These are phyloP conservation scores for Chamaecyparis obtusa DNA, from an alignment of 75 land plant species.

Conservation along the genomic window DNA sequence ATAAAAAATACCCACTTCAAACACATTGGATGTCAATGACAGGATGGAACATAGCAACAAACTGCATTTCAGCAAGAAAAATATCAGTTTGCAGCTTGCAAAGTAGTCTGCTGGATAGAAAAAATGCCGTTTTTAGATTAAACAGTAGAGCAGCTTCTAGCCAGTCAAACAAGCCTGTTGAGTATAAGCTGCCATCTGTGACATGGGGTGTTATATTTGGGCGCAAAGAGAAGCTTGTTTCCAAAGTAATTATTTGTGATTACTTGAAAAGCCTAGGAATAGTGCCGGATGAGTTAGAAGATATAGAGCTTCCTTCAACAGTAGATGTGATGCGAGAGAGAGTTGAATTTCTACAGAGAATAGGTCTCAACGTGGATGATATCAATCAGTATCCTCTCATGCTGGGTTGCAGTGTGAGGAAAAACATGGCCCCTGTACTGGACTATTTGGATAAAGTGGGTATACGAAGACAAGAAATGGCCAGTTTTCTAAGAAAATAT, in stretches of 20 bases:
- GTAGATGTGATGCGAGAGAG: constrained; percentile 73
- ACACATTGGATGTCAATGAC: background rate
- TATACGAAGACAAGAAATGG: constrained; percentile 33
- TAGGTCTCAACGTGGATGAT: constrained; percentile 68
- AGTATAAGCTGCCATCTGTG: constrained; percentile 65
- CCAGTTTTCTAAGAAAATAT: constrained; percentile 56
- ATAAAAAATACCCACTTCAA: background rate
- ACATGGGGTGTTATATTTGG: constrained; percentile 76
- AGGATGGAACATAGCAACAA: background rate
- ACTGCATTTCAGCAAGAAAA: background rate
- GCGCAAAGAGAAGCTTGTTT: constrained; percentile 55
- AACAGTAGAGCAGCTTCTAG: constrained; percentile 17
- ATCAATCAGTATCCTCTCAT: constrained; percentile 80
- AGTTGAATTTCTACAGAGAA: constrained; percentile 43
- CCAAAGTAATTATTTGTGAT: constrained; percentile 54
- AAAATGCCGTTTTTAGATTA: background rate
- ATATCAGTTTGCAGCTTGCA: background rate
- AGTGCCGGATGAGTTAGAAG: constrained; percentile 51
- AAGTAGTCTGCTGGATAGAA: background rate
- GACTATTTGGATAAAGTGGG: constrained; percentile 62
- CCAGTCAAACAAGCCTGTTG: constrained; percentile 27
- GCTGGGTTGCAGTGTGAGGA: constrained; percentile 77
- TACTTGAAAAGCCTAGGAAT: constrained; percentile 65
- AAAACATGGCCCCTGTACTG: constrained; percentile 77
- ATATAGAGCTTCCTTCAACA: constrained; percentile 64